Percentiles rank a stretch among this genome's conserved stretches.
phyloP scores from a whole-genome alignment of 257 asterid genomes.

The Cinchona pubescens region DNA sequence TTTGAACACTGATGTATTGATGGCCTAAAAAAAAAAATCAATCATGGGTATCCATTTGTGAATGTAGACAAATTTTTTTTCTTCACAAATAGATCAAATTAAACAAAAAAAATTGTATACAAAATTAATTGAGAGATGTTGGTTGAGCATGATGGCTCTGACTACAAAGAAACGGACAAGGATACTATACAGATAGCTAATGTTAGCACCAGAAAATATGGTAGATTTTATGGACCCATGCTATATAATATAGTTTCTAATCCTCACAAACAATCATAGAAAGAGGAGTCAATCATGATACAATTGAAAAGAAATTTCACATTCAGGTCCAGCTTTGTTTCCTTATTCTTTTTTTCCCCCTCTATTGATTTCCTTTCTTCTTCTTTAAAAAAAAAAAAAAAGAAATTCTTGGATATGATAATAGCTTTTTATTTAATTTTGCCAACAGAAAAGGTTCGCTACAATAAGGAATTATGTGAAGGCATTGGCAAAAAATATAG shows the following conservation, averaged over 20 bases:
- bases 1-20: no score
- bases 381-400: no score
- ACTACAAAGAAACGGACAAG: conserved; percentile 13
- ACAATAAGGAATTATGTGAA: not conserved
- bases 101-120: not conserved
- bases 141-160: not conserved
- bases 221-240: not conserved
- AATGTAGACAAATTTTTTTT: no score
- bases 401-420: not conserved
- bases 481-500: no score
- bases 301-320: not conserved
- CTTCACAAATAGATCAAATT: no score
- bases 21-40: no score
- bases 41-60: no score
- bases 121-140: not conserved
- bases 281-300: not conserved
- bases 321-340: not conserved
- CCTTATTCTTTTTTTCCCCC: not conserved
- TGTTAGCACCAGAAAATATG: not conserved
- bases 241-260: not conserved
- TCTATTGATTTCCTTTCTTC: not conserved
- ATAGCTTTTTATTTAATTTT: not conserved
- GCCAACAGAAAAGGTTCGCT: not conserved
- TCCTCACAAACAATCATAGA: not conserved
- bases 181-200: not conserved